phyloP scores from a whole-genome alignment of 179 eudicot genomes.

The Patellifolia procumbens region DNA sequence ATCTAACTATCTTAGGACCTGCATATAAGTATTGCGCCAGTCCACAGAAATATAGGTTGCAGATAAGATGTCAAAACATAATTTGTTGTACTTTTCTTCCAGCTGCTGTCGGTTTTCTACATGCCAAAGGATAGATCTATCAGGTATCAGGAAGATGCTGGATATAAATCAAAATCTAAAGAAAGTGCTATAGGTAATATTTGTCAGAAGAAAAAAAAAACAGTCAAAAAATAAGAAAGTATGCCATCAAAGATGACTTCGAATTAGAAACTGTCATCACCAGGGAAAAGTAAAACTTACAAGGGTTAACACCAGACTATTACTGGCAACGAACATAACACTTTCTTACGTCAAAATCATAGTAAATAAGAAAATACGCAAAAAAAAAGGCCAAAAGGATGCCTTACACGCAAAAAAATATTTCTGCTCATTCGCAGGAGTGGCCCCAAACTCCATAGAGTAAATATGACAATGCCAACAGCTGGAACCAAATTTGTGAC shows the following conservation, averaged over 20 bases:
- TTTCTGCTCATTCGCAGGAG: constrained; percentile 66
- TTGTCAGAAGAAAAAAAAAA: background rate
- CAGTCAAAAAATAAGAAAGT: constrained; percentile 14
- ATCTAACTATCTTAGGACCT: constrained; percentile 50
- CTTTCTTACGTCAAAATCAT: background rate
- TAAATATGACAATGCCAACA: constrained; percentile 60
- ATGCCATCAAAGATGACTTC: constrained; percentile 1
- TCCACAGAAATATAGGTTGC: constrained; percentile 87
- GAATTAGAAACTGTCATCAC: background rate
- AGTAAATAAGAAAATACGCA: background rate
- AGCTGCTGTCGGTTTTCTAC: constrained; percentile 78
- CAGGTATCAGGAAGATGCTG: constrained; percentile 10
- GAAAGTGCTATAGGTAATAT: background rate
- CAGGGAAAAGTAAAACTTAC: no score
- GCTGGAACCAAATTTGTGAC: constrained; percentile 68
- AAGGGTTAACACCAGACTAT: background rate
- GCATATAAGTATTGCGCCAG: constrained; percentile 79
- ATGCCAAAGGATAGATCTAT: constrained; percentile 16
- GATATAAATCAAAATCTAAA: background rate
- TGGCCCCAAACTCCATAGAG: constrained; percentile 88
- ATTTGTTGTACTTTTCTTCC: constrained; percentile 74
- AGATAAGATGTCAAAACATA: constrained; percentile 72
- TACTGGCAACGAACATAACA: constrained; percentile 1
- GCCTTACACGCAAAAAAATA: constrained; percentile 58
- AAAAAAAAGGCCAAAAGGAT: background rate